A percentile compares a stretch with the other conserved stretches of the same genome.
These are phyloP conservation scores for Blastocystis sp. DNA, from an alignment of 352 stramenopile species.

Conservation along the genomic window DNA sequence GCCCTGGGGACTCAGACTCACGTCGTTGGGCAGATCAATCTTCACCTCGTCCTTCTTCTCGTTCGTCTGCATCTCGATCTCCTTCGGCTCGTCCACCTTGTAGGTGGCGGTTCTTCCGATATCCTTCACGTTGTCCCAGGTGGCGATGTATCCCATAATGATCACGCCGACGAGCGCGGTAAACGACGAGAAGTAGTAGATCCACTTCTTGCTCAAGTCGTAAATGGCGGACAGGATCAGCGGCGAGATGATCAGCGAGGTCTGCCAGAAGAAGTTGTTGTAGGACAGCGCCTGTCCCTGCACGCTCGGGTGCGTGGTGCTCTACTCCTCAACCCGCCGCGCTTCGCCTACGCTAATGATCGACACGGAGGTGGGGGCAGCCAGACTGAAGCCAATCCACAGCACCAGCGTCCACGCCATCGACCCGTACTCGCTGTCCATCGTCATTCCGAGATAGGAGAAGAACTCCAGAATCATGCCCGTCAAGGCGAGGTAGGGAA, in stretches of 20 bases:
- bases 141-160: not conserved
- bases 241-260: constrained; percentile 30
- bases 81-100: not conserved
- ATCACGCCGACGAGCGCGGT: not conserved
- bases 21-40: not conserved
- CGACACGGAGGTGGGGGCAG: constrained; percentile 24
- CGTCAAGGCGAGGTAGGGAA: constrained; percentile 27
- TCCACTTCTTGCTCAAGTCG: not conserved
- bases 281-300: constrained; percentile 38
- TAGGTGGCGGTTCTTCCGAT: not conserved
- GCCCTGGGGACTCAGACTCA: not conserved
- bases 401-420: not conserved
- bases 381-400: constrained; percentile 27
- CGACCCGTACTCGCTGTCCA: not conserved
- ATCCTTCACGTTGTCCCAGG: not conserved
- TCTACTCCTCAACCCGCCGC: not conserved
- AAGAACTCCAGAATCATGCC: constrained; percentile 35
- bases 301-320: not conserved
- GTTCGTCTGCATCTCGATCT: not conserved
- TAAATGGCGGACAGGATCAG: constrained; percentile 41
- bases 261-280: constrained; percentile 58
- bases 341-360: constrained; percentile 48
- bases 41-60: constrained; percentile 6
- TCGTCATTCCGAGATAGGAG: not conserved
- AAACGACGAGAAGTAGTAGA: constrained; percentile 60